Evolutionary conservation across 2,329 filamentous ascomycete species (phyloP).

Genomic region (Cytospora paraplurivora): DNA sequence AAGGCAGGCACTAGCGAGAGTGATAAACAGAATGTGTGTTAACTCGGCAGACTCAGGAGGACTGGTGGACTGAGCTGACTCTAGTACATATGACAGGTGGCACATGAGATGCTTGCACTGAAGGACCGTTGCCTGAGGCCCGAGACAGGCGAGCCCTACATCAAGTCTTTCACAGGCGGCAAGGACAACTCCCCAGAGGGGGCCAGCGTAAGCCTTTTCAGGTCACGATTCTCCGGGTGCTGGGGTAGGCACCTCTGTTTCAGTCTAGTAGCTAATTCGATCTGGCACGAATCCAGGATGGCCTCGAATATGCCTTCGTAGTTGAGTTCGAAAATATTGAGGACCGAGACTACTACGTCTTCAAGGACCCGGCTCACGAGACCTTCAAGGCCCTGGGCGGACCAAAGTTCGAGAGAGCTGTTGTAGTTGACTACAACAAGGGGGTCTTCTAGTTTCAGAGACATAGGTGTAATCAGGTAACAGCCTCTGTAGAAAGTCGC

Average conservation of each 20-base stretch:
- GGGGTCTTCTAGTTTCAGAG: constrained; percentile 40
- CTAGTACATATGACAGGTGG: constrained; percentile 33
- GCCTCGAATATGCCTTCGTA: constrained; percentile 69
- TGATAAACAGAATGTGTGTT: constrained; percentile 57
- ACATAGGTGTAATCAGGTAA: too few species aligned
- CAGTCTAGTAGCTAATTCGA: not conserved
- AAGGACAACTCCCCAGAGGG: constrained; percentile 64
- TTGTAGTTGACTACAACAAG: constrained; percentile 61
- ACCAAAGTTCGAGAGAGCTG: constrained; percentile 51
- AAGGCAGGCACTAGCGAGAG: constrained; percentile 51
- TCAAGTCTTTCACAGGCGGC: constrained; percentile 60
- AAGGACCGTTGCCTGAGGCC: constrained; percentile 64
- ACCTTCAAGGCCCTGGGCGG: constrained; percentile 57
- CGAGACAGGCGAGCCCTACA: constrained; percentile 58
- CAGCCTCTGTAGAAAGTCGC: too few species aligned
- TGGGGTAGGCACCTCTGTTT: not conserved
- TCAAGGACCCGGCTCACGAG: constrained; percentile 64
- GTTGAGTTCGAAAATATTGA: constrained; percentile 64
- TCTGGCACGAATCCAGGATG: constrained; percentile 47
- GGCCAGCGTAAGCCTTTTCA: constrained; percentile 49
- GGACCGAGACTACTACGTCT: constrained; percentile 69
- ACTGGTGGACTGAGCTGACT: not conserved
- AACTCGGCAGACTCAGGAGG: not conserved
- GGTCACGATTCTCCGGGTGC: too few species aligned
- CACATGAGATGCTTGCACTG: constrained; percentile 47